Percentiles rank a stretch among this genome's conserved stretches.
phyloP scores from a whole-genome alignment of 129 eudicot genomes.

The Glebionis coronaria region DNA sequence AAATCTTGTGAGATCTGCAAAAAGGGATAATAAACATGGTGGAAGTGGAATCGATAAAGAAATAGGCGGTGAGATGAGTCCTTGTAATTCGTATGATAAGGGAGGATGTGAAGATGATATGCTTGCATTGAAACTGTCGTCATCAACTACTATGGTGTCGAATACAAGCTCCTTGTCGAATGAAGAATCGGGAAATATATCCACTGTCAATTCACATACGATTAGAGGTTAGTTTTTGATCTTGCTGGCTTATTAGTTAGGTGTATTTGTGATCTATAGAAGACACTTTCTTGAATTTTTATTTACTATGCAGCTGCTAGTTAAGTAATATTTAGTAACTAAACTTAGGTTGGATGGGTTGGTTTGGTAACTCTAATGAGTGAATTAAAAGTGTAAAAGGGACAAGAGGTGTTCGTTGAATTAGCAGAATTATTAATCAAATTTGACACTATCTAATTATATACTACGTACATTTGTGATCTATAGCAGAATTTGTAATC shows the following conservation, averaged over 20 bases:
- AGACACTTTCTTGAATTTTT: conserved; percentile 7
- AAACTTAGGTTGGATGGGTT: too few species aligned
- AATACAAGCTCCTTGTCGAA: conserved; percentile 49
- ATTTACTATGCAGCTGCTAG: not conserved
- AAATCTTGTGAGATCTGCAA: conserved; percentile 75
- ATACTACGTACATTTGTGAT: too few species aligned
- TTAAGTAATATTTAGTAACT: not conserved
- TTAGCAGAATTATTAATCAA: too few species aligned
- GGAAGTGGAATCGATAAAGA: conserved; percentile 26
- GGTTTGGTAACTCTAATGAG: too few species aligned
- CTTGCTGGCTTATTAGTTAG: conserved; percentile 6
- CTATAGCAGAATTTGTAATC: too few species aligned
- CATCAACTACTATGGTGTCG: conserved; percentile 33
- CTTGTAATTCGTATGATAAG: conserved; percentile 17
- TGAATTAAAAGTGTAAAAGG: too few species aligned
- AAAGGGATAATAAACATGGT: conserved; percentile 31
- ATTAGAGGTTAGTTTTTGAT: conserved; percentile 51
- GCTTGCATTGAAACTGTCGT: conserved; percentile 55
- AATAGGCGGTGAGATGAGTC: conserved; percentile 10
- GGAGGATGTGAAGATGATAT: conserved; percentile 40
- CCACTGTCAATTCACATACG: conserved; percentile 63
- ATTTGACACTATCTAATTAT: too few species aligned
- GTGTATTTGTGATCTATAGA: not conserved
- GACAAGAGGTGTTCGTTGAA: too few species aligned
- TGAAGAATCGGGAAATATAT: conserved; percentile 57